Evolutionary conservation across 2,329 filamentous ascomycete genomes (phyloP), one percentile per base, ranked within the genome.

Genomic region (Arthrobotrys pseudoclavata): DNA sequence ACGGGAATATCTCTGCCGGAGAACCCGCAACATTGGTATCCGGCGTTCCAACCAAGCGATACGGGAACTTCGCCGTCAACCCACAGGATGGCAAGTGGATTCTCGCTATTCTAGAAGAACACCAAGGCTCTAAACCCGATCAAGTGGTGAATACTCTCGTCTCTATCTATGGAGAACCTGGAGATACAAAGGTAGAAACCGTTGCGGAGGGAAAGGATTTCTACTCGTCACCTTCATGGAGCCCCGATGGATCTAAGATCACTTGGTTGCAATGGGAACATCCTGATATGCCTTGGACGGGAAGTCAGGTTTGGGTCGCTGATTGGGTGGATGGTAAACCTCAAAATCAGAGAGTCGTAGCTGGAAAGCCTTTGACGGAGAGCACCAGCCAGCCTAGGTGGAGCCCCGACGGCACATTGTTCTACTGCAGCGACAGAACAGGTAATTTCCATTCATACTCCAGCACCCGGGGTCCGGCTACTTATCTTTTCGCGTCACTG

Each of bases 241-340:
- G 84, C 74, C 84, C 82, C 0, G 84, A 87, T 76, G 86, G 86
- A 0, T 83, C 81, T 5, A 84, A 84, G 61, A 79, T 88, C 26
- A 84, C 82, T n/a, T 89, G 87, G 87, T 83, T 87, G 12, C 85
- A 88, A 74, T 89, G 87, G 87, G 82, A 86, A 18, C 86, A 88
- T 79, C 87, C 87, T 0, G 84, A 86, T 60, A 85, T 89, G 82
- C 86, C 86, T 0, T 89, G 87, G 83, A 85, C 85, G 0, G 84
- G 85, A 0, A 85, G 84, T 1, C 84, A 85, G 68, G 80, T 88
- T 0, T 85, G 84, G 79, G 80, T 84, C 53, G 86, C 85, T 0
- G 83, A 84, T 6, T 88, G 86, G 84, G 55, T 82, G 0, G 80
- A 83, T 50, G 83, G 82, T 0, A 80, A 80, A 1, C 64, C 86